These are phyloP conservation scores for Misopates orontium DNA, from an alignment of 257 asterid genomes.

Conservation along the genomic window DNA sequence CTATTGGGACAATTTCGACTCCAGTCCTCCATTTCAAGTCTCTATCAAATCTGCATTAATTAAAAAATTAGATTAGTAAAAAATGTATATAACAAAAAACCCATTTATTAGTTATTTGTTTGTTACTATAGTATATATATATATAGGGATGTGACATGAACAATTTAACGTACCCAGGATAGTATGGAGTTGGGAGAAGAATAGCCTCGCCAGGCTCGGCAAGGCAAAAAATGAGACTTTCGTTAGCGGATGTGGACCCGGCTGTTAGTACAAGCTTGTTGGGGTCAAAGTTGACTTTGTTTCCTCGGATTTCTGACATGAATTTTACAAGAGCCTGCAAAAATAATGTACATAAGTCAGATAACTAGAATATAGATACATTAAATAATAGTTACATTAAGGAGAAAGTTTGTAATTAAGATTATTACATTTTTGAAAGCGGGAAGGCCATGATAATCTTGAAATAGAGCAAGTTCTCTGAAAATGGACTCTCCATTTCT, in stretches of 20 bases:
- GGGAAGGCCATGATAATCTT: constrained; percentile 72
- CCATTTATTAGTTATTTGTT: too few relatives aligned
- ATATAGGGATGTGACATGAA: too few relatives aligned
- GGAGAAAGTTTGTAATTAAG: background rate
- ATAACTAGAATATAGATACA: too few relatives aligned
- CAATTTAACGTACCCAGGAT: constrained; percentile 60
- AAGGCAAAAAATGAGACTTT: constrained; percentile 68
- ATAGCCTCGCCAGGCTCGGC: constrained; percentile 75
- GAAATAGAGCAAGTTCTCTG: constrained; percentile 71
- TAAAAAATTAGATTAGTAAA: background rate
- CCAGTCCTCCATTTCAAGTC: constrained; percentile 73
- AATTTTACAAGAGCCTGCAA: constrained; percentile 64
- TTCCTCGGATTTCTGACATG: constrained; percentile 71
- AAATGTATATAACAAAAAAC: too few relatives aligned
- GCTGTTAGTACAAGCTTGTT: constrained; percentile 71
- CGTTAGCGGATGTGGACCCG: constrained; percentile 82
- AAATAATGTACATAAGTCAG: background rate
- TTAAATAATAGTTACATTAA: too few relatives aligned
- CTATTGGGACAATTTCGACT: constrained; percentile 60
- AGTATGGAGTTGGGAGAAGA: constrained; percentile 74
- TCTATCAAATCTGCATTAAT: constrained; percentile 51
- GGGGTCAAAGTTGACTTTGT: constrained; percentile 59
- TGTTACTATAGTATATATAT: too few relatives aligned
- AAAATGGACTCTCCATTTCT: constrained; percentile 52
- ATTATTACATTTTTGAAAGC: constrained; percentile 48